These are phyloP conservation scores for Astraeus odoratus DNA, from an alignment of 768 basidiomycete genomes.

Conservation along the genomic window DNA sequence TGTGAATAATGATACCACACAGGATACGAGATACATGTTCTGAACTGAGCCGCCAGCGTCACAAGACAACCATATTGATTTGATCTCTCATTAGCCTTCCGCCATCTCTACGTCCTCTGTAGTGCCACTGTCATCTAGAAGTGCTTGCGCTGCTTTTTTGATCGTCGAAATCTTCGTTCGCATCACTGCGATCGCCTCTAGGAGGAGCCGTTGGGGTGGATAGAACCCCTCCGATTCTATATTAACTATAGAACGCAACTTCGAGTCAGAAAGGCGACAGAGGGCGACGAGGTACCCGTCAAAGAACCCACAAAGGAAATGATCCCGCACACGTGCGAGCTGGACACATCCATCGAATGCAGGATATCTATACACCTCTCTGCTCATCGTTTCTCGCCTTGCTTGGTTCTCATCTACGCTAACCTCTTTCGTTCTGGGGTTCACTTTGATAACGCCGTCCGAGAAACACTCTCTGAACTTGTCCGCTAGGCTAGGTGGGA, in stretches of 20 bases:
- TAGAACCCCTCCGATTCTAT: conserved; percentile 91
- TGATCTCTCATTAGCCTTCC: conserved; percentile 21
- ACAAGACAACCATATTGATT: neutral
- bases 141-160: conserved; percentile 49
- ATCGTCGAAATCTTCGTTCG: conserved; percentile 66
- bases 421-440: conserved; percentile 50
- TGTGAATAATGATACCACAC: neutral
- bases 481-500: conserved; percentile 67
- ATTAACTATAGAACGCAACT: conserved; percentile 47
- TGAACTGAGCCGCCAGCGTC: no score
- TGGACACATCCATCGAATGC: conserved; percentile 84
- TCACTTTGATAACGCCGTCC: conserved; percentile 65
- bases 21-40: neutral
- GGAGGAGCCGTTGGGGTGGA: conserved; percentile 72
- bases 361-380: conserved; percentile 87
- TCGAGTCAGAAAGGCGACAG: neutral
- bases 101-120: conserved; percentile 51
- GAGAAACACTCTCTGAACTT: conserved; percentile 90
- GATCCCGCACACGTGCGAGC: conserved; percentile 81
- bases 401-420: conserved; percentile 58
- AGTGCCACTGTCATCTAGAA: conserved; percentile 37
- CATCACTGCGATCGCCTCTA: conserved; percentile 77
- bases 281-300: neutral
- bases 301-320: conserved; percentile 78
- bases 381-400: conserved; percentile 81